Conservation (phyloP, 2,329 filamentous ascomycete species). For the Akanthomyces dipterigenus region DNA sequence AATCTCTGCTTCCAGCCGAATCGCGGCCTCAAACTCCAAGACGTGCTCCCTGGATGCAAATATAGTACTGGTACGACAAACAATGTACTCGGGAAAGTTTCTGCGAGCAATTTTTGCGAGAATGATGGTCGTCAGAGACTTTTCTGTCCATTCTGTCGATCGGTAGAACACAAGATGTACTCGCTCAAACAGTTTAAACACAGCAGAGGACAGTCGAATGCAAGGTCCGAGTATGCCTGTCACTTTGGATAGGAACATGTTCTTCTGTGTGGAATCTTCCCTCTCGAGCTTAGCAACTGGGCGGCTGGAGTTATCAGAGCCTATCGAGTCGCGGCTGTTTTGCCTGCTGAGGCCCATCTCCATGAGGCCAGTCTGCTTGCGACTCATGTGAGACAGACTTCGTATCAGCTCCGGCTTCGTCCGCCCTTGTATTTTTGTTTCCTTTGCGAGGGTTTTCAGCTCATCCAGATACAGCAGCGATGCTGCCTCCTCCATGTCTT, state of each 20-base stretch:
- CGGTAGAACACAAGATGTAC: slow-evolving; percentile 95
- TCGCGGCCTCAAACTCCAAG: slow-evolving; percentile 81
- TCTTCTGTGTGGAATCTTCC: slow-evolving; percentile 55
- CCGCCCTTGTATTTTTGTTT: slow-evolving; percentile 79
- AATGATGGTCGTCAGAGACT: slow-evolving; percentile 90
- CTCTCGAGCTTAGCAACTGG: slow-evolving; percentile 19
- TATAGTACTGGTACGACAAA: slow-evolving; percentile 83
- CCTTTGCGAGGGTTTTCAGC: slow-evolving; percentile 75
- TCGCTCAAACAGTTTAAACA: slow-evolving; percentile 80
- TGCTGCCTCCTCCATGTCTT: slow-evolving; percentile 74
- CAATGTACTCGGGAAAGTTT: slow-evolving; percentile 85
- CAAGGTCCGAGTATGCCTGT: slow-evolving; percentile 72
- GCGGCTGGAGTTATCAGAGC: slow-evolving; percentile 38
- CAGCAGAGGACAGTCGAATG: slow-evolving; percentile 66
- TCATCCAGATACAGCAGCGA: slow-evolving; percentile 80
- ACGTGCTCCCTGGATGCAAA: slow-evolving; percentile 70
- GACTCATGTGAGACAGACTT: slow-evolving; percentile 67
- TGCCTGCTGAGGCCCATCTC: slow-evolving; percentile 61
- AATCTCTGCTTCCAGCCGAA: slow-evolving; percentile 73
- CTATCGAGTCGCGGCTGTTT: slow-evolving; percentile 49
- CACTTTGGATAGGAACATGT: slow-evolving; percentile 72
- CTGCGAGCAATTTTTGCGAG: slow-evolving; percentile 80
- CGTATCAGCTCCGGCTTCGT: slow-evolving; percentile 76
- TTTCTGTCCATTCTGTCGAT: slow-evolving; percentile 95
- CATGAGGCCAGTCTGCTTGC: slow-evolving; percentile 67